These are phyloP conservation scores for Cladosporium oxysporum DNA, from an alignment of 2,329 filamentous ascomycete species.

Conservation along the genomic window DNA sequence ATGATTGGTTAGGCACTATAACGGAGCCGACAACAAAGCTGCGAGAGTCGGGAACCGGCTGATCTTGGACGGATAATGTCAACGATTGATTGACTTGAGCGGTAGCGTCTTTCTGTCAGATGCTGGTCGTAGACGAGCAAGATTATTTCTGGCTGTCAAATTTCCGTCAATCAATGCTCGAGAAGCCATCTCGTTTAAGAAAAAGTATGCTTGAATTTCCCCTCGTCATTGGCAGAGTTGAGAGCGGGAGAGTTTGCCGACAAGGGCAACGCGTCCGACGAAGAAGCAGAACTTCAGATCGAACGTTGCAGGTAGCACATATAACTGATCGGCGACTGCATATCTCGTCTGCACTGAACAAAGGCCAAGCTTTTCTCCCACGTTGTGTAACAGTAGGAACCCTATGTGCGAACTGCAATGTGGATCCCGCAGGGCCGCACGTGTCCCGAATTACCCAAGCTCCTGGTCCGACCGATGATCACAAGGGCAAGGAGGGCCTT, in stretches of 20 bases:
- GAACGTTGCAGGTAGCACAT: too few species aligned
- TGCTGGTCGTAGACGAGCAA: background rate
- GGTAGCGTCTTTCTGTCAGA: background rate
- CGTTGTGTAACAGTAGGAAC: background rate
- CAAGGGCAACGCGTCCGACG: background rate
- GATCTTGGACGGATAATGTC: slow-evolving; percentile 8
- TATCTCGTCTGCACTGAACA: background rate
- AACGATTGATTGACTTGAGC: background rate
- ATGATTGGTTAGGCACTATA: background rate
- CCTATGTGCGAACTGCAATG: background rate
- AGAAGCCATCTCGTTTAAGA: background rate
- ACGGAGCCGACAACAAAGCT: background rate
- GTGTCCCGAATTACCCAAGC: background rate
- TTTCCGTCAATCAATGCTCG: slow-evolving; percentile 1
- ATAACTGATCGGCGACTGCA: background rate
- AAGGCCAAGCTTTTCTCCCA: background rate
- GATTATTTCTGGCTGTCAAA: background rate
- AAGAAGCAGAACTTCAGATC: background rate
- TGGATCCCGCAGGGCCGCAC: background rate
- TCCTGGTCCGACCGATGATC: background rate
- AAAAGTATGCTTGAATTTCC: background rate
- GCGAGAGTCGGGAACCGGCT: background rate
- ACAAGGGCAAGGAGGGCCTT: background rate
- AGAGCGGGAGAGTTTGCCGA: background rate
- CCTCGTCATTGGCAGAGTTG: background rate